Evolutionary conservation across 331 rosid species (phyloP), one percentile per base, ranked within the genome.

Genomic region (Quercus tomentella): DNA sequence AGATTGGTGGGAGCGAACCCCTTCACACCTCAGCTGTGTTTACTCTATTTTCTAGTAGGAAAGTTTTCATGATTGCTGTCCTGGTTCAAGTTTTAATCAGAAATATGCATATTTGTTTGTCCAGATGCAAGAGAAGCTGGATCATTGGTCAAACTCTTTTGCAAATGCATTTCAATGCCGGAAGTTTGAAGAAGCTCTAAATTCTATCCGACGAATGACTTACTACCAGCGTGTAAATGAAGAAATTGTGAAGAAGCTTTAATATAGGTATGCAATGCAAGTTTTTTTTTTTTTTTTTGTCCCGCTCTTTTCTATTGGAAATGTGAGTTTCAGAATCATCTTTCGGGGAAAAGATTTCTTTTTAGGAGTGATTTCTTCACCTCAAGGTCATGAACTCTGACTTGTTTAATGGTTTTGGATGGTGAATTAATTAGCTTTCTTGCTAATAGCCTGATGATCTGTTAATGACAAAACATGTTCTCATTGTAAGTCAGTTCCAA

Each of bases 121-220:
- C 82, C 92, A 92, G 99, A 93, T 90, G 97, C 87, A 89, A 80
- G 91, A 89, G 88, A 91, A 91, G 79, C 68, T 96, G 73, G 83
- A 74, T 72, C 87, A 84, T 74, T 93, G 93, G 93, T 90, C 97
- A 5, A 73, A 78, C 52, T 63, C 76, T 70, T 93, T 96, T 69
- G 78, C 84, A 26, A 76, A 85, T 75, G 91, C 98, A 70, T 89
- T 87, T 68, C 82, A 52, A 79, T 80, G 77, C 76, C 89, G 35
- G 70, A 82, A 87, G 56, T 93, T 85, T 60, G 87, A 83, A 54
- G 96, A 91, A n/a, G 99, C 99, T 5, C 72, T 82, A 70, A 72
- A 79, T 77, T 84, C 89, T 17, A 87, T 91, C 54, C 89, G 81
- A 78, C 81, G 94, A 76, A 96, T 93, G 98, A 93, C 88, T 28